These are phyloP conservation scores for Aspergillus oerlinghausenensis DNA, from an alignment of 2,329 filamentous ascomycete genomes.

Conservation along the genomic window DNA sequence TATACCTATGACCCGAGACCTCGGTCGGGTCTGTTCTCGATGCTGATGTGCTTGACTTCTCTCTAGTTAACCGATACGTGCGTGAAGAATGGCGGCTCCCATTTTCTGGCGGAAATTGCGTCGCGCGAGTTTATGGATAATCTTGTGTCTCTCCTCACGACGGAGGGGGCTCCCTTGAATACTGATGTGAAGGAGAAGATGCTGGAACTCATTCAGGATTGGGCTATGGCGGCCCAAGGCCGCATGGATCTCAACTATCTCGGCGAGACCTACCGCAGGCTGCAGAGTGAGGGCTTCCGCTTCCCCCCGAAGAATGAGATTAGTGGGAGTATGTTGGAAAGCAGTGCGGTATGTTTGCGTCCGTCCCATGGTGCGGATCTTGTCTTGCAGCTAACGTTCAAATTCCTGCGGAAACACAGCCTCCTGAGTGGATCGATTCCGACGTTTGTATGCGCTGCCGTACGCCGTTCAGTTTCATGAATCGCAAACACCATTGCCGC, in stretches of 20 bases:
- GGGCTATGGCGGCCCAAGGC: slow-evolving; percentile 84
- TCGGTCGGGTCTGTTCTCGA: slow-evolving; percentile 1
- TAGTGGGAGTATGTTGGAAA: slow-evolving; percentile 96
- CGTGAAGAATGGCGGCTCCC: slow-evolving; percentile 93
- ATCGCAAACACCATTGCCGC: slow-evolving; percentile 95
- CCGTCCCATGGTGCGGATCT: not conserved
- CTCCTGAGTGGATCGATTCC: slow-evolving; percentile 95
- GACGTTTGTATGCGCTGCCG: slow-evolving; percentile 98
- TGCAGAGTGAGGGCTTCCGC: slow-evolving; percentile 79
- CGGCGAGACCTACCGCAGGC: slow-evolving; percentile 73
- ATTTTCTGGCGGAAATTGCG: slow-evolving; percentile 92
- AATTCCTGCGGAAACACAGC: slow-evolving; percentile 46
- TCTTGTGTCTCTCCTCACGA: slow-evolving; percentile 80
- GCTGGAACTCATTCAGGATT: slow-evolving; percentile 86
- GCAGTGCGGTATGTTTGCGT: slow-evolving; percentile 69
- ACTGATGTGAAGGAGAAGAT: slow-evolving; percentile 84
- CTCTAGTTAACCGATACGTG: slow-evolving; percentile 87
- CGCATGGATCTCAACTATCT: slow-evolving; percentile 81
- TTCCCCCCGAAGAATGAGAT: slow-evolving; percentile 86
- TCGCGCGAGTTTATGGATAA: slow-evolving; percentile 99
- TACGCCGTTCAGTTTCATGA: slow-evolving; percentile 93
- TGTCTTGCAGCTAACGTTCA: slow-evolving; percentile 7
- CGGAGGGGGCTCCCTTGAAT: slow-evolving; percentile 71
- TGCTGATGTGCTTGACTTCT: slow-evolving; percentile 10
- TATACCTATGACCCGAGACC: slow-evolving; percentile 2